Base-by-base conservation (phyloP, 2,329 filamentous ascomycete species). In the Ceratocystis huliohia region DNA sequence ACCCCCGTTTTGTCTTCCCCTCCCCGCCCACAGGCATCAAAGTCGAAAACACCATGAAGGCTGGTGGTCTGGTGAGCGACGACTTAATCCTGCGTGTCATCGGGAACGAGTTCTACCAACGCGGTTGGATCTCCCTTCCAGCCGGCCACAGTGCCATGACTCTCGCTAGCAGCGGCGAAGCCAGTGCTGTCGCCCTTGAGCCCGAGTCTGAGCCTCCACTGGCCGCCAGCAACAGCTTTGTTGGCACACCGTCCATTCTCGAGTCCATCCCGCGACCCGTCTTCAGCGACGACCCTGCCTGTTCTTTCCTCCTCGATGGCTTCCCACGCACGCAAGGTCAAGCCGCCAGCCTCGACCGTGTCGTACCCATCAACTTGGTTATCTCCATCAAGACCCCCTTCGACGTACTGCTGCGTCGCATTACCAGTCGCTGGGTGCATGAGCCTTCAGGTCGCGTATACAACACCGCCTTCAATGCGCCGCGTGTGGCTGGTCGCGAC, bases 351-450 rank as follows among this genome's bases (percentile, higher is more conserved):
- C 82, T 97, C 61, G 91, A 96, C 74, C 78, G 79, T 59, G 81
- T 96, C 44, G 84, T 97, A 41, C 91, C 93, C n/a, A 92, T 99
- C 74, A 99, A 99, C 76, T 83, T 96, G 69, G 94, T 91, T 62
- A 87, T 96, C 68, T 91, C 89, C 66, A 81, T 97, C 71, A 83
- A 88, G 73, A 97, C 93, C 0, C 94, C 94, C 0, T 84, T 89
- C 44, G 84, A 88, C 7, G 89, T 96, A 68, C 91, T 99, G 68
- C 82, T 97, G 70, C 85, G 91, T 71, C 88, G 94, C 66, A 96
- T 99, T 71, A 85, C 89, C 56, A 91, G 91, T 64, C 88, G 94
- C 67, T 96, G 92, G 92, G 88, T 96, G 50, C 94, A 99, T 76
- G 88, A 89, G 72, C 86, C 91, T 0, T 96, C 91, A 0, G 94